These are phyloP conservation scores for Przewalskia tangutica DNA, from an alignment of 257 asterid species.

Conservation along the genomic window DNA sequence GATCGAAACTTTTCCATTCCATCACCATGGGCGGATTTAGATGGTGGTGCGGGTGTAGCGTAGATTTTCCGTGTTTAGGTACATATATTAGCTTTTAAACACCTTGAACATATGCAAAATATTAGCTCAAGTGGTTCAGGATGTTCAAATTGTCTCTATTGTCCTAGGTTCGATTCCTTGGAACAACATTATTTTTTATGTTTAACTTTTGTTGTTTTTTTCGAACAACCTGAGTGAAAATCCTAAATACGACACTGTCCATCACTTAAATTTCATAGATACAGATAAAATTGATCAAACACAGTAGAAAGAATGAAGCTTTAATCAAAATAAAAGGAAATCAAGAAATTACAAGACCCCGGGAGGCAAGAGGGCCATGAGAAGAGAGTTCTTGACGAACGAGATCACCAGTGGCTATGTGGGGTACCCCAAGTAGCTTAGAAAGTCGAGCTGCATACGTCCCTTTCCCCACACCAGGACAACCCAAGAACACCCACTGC, in stretches of 20 bases:
- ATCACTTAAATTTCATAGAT: background rate
- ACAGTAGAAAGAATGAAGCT: background rate
- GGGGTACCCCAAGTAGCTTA: constrained; percentile 70
- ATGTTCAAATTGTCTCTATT: too few species aligned
- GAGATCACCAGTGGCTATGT: constrained; percentile 94
- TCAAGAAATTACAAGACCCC: constrained; percentile 31
- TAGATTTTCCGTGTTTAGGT: too few species aligned
- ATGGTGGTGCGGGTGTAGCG: too few species aligned
- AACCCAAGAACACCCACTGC: constrained; percentile 93
- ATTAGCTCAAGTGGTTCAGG: too few species aligned
- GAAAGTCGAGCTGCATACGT: constrained; percentile 87
- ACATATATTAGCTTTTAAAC: too few species aligned
- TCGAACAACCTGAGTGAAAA: too few species aligned
- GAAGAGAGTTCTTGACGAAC: constrained; percentile 82
- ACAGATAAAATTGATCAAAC: background rate
- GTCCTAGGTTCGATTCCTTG: too few species aligned
- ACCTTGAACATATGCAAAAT: too few species aligned
- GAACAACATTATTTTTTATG: too few species aligned
- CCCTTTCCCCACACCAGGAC: constrained; percentile 98
- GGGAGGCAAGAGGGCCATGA: constrained; percentile 53
- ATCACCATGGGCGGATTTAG: background rate
- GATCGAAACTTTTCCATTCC: background rate
- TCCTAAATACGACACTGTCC: too few species aligned
- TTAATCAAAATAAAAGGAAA: background rate
- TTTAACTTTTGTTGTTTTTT: too few species aligned